phyloP scores from a whole-genome alignment of 768 basidiomycete species.

The Rhizopogon vesiculosus region DNA sequence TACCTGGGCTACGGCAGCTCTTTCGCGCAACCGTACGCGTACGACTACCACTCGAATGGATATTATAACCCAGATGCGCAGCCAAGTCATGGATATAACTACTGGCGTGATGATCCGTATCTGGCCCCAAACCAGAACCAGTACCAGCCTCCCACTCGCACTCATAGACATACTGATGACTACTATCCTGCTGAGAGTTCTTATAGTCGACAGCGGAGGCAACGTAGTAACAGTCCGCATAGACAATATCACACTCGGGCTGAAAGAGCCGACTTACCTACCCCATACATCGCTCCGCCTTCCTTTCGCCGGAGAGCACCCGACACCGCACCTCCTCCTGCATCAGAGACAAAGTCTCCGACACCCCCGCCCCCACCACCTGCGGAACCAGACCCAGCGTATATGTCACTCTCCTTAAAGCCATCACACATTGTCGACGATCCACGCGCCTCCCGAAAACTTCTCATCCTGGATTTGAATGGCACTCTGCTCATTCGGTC shows the following conservation, averaged over 20 bases:
- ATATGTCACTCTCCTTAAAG: conserved; percentile 28
- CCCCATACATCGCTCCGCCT: conserved; percentile 5
- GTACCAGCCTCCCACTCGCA: neutral
- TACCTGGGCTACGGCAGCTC: neutral
- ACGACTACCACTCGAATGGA: neutral
- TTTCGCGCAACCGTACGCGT: neutral
- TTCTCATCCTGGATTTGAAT: conserved; percentile 73
- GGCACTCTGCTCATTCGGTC: conserved; percentile 68
- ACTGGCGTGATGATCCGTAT: neutral
- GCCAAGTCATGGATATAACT: neutral
- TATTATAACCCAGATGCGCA: neutral
- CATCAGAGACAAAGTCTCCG: neutral
- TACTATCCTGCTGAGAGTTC: neutral
- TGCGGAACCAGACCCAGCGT: conserved; percentile 27
- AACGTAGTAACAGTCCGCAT: neutral
- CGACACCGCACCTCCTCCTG: neutral
- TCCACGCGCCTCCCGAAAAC: conserved; percentile 41
- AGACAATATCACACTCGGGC: neutral
- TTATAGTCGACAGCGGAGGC: neutral
- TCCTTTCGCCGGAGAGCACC: conserved; percentile 8
- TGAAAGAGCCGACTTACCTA: neutral
- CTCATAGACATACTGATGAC: neutral
- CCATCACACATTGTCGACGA: conserved; percentile 23
- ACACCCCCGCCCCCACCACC: conserved; percentile 3
- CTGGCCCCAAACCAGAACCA: neutral